These are phyloP conservation scores for Knufia fluminis DNA, from an alignment of 2,329 filamentous ascomycete genomes.

Conservation along the genomic window DNA sequence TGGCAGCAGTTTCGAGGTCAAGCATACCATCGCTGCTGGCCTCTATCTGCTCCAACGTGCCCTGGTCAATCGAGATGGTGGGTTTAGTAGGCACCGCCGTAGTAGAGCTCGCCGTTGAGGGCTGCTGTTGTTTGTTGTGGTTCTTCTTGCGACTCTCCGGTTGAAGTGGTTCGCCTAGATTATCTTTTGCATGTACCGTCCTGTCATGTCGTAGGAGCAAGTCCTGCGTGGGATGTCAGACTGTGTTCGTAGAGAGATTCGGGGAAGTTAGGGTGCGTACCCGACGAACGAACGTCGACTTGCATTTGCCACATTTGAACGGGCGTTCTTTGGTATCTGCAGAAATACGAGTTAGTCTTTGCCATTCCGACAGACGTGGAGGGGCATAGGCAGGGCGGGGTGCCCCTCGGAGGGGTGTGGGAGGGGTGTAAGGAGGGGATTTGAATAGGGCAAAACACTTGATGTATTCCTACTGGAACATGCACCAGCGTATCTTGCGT, in stretches of 20 bases:
- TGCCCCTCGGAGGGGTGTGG: too few species aligned
- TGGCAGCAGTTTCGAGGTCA: slow-evolving; percentile 92
- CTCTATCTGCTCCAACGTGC: slow-evolving; percentile 85
- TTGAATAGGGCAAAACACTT: too few species aligned
- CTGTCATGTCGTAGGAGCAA: slow-evolving; percentile 93
- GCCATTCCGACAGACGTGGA: background rate
- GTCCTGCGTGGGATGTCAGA: slow-evolving; percentile 87
- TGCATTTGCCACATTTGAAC: slow-evolving; percentile 97
- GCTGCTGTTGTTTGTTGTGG: slow-evolving; percentile 58
- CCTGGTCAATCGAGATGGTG: slow-evolving; percentile 70
- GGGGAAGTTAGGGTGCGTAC: too few species aligned
- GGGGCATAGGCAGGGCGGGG: background rate
- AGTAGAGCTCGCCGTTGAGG: slow-evolving; percentile 26
- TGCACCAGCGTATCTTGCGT: too few species aligned
- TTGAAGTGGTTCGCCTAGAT: slow-evolving; percentile 78
- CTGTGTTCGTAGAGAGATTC: too few species aligned
- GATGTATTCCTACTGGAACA: too few species aligned
- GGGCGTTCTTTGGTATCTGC: slow-evolving; percentile 79
- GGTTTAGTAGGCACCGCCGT: slow-evolving; percentile 55
- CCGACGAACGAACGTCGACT: slow-evolving; percentile 99
- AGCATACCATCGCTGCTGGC: slow-evolving; percentile 82
- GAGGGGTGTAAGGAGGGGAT: too few species aligned
- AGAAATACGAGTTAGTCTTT: background rate
- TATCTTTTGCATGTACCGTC: slow-evolving; percentile 97
- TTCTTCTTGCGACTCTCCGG: slow-evolving; percentile 26